These are phyloP conservation scores for Pleurozium schreberi DNA, from an alignment of 225 moss, liverwort and hornwort genomes.

Conservation along the genomic window DNA sequence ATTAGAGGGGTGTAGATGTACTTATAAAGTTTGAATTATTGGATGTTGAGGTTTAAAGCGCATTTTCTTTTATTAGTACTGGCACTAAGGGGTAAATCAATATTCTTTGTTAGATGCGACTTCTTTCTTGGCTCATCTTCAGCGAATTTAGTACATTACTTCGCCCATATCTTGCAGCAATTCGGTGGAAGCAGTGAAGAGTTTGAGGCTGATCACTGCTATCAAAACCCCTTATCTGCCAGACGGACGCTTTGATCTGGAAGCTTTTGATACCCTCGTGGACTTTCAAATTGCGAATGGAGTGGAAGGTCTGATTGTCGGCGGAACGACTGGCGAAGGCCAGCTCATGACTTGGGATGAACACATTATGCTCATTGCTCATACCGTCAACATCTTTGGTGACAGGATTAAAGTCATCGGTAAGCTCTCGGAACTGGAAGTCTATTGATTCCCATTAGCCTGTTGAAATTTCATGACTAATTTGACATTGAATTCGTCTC, in stretches of 20 bases:
- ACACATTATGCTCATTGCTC: constrained; percentile 80
- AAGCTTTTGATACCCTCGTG: constrained; percentile 58
- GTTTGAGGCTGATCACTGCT: constrained; percentile 70
- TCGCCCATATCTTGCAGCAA: constrained; percentile 28
- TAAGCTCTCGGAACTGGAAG: neutral
- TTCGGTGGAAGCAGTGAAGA: constrained; percentile 58
- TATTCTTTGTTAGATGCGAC: neutral
- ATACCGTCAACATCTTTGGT: constrained; percentile 56
- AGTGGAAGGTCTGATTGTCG: constrained; percentile 72
- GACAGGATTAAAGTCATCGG: constrained; percentile 67
- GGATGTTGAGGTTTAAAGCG: neutral
- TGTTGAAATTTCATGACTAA: neutral
- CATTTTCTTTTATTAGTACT: neutral
- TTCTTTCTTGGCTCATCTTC: neutral
- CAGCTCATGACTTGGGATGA: constrained; percentile 97
- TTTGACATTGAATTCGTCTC: neutral
- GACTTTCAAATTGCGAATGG: constrained; percentile 51
- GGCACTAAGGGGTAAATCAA: neutral
- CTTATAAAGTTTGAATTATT: neutral
- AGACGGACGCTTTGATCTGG: constrained; percentile 65
- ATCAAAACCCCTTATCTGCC: constrained; percentile 80
- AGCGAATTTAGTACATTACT: neutral
- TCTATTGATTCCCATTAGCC: neutral
- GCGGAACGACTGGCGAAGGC: constrained; percentile 97
- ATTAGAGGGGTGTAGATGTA: neutral